These are phyloP conservation scores for Sporothrix inflata DNA, from an alignment of 2,329 filamentous ascomycete species.

Conservation along the genomic window DNA sequence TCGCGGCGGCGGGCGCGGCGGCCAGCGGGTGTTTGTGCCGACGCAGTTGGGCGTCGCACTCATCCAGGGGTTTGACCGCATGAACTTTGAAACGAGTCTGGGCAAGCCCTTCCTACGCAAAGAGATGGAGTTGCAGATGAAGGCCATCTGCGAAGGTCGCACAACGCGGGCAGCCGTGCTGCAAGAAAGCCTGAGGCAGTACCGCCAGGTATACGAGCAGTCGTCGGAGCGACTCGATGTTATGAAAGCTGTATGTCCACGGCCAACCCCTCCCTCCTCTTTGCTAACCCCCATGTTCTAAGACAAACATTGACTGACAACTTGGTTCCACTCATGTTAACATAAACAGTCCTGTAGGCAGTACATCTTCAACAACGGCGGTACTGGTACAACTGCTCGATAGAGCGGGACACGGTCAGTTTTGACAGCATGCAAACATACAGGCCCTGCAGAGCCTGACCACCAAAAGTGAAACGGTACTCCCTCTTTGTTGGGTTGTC, in stretches of 20 bases:
- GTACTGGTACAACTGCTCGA: slow-evolving; percentile 11
- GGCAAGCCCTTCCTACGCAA: slow-evolving; percentile 96
- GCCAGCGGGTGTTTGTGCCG: slow-evolving; percentile 85
- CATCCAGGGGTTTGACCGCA: slow-evolving; percentile 91
- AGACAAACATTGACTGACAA: background rate
- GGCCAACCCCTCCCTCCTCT: background rate
- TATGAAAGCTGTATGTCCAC: slow-evolving; percentile 60
- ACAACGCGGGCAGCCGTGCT: slow-evolving; percentile 76
- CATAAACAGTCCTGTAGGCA: slow-evolving; percentile 53
- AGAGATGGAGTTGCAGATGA: slow-evolving; percentile 98
- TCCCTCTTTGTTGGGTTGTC: too few species aligned
- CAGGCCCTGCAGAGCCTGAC: background rate
- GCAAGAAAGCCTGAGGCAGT: slow-evolving; percentile 81
- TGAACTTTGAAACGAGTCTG: slow-evolving; percentile 89
- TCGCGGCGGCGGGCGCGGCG: slow-evolving; percentile 50
- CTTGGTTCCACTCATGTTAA: slow-evolving; percentile 29
- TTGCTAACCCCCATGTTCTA: background rate
- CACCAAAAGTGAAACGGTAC: background rate
- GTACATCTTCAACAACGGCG: slow-evolving; percentile 50
- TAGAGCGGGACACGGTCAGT: background rate
- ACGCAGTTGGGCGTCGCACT: slow-evolving; percentile 89
- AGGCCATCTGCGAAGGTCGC: slow-evolving; percentile 88
- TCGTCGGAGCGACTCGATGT: slow-evolving; percentile 75
- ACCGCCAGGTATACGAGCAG: slow-evolving; percentile 81
- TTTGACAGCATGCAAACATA: background rate